Evolutionary conservation across 1,284 basidiomycete genomes (phyloP), one percentile per base, ranked within the genome.

Genomic region (Coriolopsis trogii): DNA sequence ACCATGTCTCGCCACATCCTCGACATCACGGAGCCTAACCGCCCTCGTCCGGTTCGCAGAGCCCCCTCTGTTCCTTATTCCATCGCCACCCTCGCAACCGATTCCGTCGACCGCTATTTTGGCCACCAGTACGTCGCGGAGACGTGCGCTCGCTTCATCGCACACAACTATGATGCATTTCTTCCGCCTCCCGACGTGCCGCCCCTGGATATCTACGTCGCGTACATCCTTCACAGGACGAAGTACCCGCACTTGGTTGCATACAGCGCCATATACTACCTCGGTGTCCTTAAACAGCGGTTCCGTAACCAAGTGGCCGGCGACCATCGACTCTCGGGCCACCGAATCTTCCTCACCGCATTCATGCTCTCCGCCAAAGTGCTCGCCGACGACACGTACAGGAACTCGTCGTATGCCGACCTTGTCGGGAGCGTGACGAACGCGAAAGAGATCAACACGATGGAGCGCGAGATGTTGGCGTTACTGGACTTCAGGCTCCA

Each of bases 391-490:
- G 31, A 21, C 38, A 20, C 20, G 3, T 41, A 42, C 28, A 4
- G 20, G 6, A 46, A 28, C 31, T 5, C 13, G 12, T 24, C 24
- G 2, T 46, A 25, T 18, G 38, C 18, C 18, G 7, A 5, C 15
- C 9, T 23, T n/a, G 16, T 26, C 0, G 23, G 16, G 18, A 9
- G 10, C 2, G 6, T 37, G 3, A 34, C 25, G 20, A n/a, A 38
- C 2, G 16, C 15, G 26, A 9, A 30, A n/a, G 44, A 46, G 8
- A 21, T 46, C 31, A 51, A 41, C 39, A n/a, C 13, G 20, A 21
- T 25, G 28, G 44, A 51, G 44, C 38, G 50, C 8, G 50, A 46
- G 12, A 29, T 51, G 20, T 36, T 36, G 23, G n/a, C 2, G 13
- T n/a, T 8, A 7, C 18, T 51, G 13, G 31, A 46, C 15, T 51